Percentiles rank a stretch among this genome's conserved stretches.
Evolutionary conservation across 768 basidiomycete genomes (phyloP).

Genomic region (Megacollybia marginata): DNA sequence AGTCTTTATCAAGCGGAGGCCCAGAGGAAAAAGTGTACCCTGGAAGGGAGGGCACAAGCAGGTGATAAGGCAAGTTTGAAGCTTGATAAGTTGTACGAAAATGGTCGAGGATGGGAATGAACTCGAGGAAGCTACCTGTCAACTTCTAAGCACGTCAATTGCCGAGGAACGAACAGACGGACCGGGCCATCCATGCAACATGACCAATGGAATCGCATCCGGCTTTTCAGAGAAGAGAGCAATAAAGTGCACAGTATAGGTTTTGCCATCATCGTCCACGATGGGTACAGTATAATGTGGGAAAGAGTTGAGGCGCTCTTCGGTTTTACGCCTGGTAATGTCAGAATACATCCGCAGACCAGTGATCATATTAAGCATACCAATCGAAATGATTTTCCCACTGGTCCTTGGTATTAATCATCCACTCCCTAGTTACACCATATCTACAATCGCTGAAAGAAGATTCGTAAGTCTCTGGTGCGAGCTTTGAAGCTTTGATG

Average conservation of each 20-base stretch:
- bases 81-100: slow-evolving; percentile 3
- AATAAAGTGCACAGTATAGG: too few species aligned
- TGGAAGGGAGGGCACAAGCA: slow-evolving; percentile 13
- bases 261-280: neutral
- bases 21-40: slow-evolving; percentile 18
- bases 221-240: too few species aligned
- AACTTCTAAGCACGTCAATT: too few species aligned
- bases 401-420: neutral
- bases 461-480: neutral
- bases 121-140: slow-evolving; percentile 10
- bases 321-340: neutral
- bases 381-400: too few species aligned
- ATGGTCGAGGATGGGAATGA: slow-evolving; percentile 9
- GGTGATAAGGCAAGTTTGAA: slow-evolving; percentile 6
- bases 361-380: too few species aligned
- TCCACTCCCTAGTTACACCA: neutral
- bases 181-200: too few species aligned
- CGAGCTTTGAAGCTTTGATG: neutral
- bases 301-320: neutral
- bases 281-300: neutral
- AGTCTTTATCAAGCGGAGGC: slow-evolving; percentile 14
- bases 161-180: too few species aligned
- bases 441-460: neutral
- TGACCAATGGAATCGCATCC: too few species aligned
- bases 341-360: too few species aligned